Base-by-base conservation (phyloP, 176 grass and related monocot species). In the Lolium rigidum region DNA sequence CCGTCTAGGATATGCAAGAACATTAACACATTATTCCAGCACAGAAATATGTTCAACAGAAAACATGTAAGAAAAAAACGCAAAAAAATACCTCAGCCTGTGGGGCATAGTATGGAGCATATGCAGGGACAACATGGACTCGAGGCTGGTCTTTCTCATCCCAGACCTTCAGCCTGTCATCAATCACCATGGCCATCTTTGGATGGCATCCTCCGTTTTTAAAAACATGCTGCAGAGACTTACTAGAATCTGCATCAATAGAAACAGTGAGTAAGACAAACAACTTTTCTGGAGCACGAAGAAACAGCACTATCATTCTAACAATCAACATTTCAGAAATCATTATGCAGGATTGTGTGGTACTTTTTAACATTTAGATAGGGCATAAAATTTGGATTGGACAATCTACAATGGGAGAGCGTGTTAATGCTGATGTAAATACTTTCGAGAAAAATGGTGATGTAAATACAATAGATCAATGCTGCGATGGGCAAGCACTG, bases 161-260 rank as follows among this genome's bases (percentile, higher is more conserved):
- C 97, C 94, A 99, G 74, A 99, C 97, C 74, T 90, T 73, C 54
- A 96, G 80, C 58, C 97, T 82, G 82, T 99, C 97, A 91, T 99
- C 97, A 89, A 99, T 96, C 74, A 99, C 97, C 94, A 99, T 99
- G 61, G 97, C 94, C 97, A 99, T 93, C 83, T 94, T 99, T 80
- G 97, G 97, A 93, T 94, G 92, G 80, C 94, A 99, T 67, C 88
- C 88, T 88, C 87, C 82, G 9, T 93, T 90, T 83, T 82, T 87
- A 78, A 99, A 99, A 74, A 99, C 97, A 97, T 91, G 88, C 77
- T 93, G 88, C 82, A 96, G 85, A 67, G 92, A 94, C 83, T 99
- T 99, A 58, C 81, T 96, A 44, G 80, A 91, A 87, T 83, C 97
- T 94, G 78, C 21, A 87, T 31, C 26, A 64, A 86, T 44, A 77